Conservation (phyloP, 306 rosid genomes). For the barrel medic (Medicago truncatula) region DNA sequence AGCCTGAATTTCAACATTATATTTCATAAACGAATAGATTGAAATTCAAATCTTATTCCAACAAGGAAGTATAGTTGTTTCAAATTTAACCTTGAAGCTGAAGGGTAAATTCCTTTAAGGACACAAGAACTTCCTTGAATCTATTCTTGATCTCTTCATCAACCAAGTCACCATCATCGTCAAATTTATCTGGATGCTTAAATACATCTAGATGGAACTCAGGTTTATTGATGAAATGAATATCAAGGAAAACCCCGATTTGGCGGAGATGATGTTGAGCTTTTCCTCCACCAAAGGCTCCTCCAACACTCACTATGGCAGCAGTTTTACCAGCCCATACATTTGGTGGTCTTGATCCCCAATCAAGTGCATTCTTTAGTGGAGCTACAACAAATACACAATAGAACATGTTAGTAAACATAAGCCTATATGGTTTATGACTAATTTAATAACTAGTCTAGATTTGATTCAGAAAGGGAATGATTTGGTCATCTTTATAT, state of each 20-base stretch:
- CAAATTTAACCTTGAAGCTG: slow-evolving; percentile 49
- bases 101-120: slow-evolving; percentile 61
- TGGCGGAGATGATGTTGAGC: slow-evolving; percentile 91
- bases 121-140: slow-evolving; percentile 60
- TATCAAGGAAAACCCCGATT: slow-evolving; percentile 76
- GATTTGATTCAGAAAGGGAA: too few species aligned
- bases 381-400: slow-evolving; percentile 15
- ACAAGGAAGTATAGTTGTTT: neutral
- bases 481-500: too few species aligned
- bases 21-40: too few species aligned
- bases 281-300: slow-evolving; percentile 71
- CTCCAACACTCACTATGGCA: slow-evolving; percentile 87
- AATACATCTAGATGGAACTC: slow-evolving; percentile 71
- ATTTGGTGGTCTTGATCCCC: slow-evolving; percentile 66
- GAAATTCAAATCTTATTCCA: slow-evolving; percentile 27
- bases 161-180: slow-evolving; percentile 68
- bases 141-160: slow-evolving; percentile 53
- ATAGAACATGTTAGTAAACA: too few species aligned
- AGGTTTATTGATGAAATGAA: slow-evolving; percentile 94
- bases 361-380: slow-evolving; percentile 49
- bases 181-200: slow-evolving; percentile 75
- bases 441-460: too few species aligned
- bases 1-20: slow-evolving; percentile 24
- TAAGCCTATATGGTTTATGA: too few species aligned
- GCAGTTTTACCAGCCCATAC: slow-evolving; percentile 88